Evolutionary conservation across 2,329 filamentous ascomycete genomes (phyloP).

Genomic region (Epichloe sylvatica): DNA sequence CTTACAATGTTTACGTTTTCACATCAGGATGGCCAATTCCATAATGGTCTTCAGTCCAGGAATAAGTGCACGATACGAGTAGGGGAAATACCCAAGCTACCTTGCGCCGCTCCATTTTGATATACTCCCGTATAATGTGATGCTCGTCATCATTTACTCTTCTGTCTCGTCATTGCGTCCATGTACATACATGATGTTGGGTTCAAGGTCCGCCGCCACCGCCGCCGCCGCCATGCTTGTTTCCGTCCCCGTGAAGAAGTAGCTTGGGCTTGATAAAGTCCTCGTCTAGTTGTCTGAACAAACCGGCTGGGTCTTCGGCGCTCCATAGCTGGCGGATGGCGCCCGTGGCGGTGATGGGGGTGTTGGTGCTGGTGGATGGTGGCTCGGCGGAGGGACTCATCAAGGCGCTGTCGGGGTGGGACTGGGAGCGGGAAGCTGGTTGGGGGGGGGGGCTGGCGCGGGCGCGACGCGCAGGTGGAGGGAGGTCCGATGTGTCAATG

Average conservation of each 20-base stretch:
- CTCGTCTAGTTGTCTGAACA: conserved; percentile 88
- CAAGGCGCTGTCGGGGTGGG: conserved; percentile 14
- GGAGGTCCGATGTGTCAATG: conserved; percentile 52
- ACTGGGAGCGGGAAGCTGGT: conserved; percentile 9
- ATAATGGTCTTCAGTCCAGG: too few species aligned
- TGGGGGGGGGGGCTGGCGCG: conserved; percentile 13
- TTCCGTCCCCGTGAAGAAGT: conserved; percentile 55
- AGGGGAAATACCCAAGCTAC: too few species aligned
- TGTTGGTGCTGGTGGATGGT: conserved; percentile 13
- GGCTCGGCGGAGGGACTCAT: conserved; percentile 18
- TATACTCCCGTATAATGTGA: too few species aligned
- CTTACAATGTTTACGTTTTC: too few species aligned
- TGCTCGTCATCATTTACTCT: too few species aligned
- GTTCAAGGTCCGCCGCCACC: conserved; percentile 8
- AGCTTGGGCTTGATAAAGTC: conserved; percentile 90
- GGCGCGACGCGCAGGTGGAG: conserved; percentile 39
- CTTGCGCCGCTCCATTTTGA: too few species aligned
- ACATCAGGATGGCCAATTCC: too few species aligned
- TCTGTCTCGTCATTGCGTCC: too few species aligned
- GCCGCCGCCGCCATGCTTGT: conserved; percentile 12
- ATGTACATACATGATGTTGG: too few species aligned
- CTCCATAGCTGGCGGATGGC: conserved; percentile 72
- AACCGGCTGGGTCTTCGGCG: conserved; percentile 73
- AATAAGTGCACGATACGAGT: too few species aligned
- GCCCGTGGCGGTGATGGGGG: conserved; percentile 54